Base-by-base conservation (phyloP, 2,329 filamentous ascomycete genomes). In the Colletotrichum theobromicola region DNA sequence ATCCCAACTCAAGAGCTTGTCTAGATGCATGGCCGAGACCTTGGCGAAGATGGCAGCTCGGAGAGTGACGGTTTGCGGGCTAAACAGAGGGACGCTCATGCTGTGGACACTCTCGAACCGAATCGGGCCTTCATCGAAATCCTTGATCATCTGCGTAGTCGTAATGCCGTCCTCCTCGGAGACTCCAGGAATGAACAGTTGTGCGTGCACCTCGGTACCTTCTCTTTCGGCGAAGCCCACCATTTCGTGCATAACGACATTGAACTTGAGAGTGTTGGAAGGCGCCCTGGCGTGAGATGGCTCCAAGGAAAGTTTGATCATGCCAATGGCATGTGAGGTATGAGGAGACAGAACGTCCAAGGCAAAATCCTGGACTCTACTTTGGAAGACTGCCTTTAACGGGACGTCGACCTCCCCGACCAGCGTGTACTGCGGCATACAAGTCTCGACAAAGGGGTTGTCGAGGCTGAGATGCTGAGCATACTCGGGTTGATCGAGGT, bases 101-200 rank as follows among this genome's bases (percentile, higher is more conserved):
- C 95, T 98, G 87, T 99, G 97, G 64, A 98, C 96, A 83, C 97
- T 99, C 84, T 98, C 96, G 78, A 99, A 99, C 5, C 94, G 93
- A 70, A 99, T 93, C 0, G 96, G 92, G 0, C 94, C 94, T 83
- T 99, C 97, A 79, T 98, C 96, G 79, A 99, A 99, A 70, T 95
- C 95, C 76, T 90, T 93, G 77, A 98, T 96, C 91, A 98, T 96
- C 79, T 97, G 95, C 1, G 96, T 98, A 2, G 96, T 98, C 1
- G 97, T 98, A 58, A 96, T 95, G 10, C 96, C 96, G 74, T 95
- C 95, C 81, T 96, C 94, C 76, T 97, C 96, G 1, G 95, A 96
- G 13, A 98, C 90, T 9, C 95, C 95, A 7, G 97, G 95, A 46
- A 99, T 93, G 81, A 98, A 98, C n/a, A 99, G 91, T 84, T 98